phyloP scores from a whole-genome alignment of 768 basidiomycete species.

The Panus rudis region DNA sequence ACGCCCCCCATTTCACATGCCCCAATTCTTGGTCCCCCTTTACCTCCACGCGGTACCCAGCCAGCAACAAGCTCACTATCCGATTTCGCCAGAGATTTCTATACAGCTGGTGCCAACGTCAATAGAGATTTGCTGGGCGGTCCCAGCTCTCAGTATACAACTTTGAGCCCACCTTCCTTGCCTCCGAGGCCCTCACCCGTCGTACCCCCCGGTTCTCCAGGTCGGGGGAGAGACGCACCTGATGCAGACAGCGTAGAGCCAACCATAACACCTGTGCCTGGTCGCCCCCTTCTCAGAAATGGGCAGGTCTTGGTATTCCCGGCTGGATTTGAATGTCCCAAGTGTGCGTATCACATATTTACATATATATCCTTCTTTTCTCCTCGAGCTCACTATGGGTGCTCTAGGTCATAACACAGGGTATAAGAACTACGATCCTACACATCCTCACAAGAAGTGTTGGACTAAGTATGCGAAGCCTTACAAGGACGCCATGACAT shows the following conservation, averaged over 20 bases:
- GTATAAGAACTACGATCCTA: constrained; percentile 63
- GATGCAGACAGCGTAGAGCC: constrained; percentile 58
- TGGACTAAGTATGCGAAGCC: constrained; percentile 64
- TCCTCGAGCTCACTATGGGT: background rate
- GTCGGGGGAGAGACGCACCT: constrained; percentile 9
- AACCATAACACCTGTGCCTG: constrained; percentile 53
- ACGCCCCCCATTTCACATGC: constrained; percentile 12
- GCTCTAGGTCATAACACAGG: constrained; percentile 63
- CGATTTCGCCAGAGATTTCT: constrained; percentile 60
- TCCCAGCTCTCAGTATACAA: constrained; percentile 10
- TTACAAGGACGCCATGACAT: constrained; percentile 54
- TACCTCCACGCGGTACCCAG: background rate
- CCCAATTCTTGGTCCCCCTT: too few species aligned
- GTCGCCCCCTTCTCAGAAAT: constrained; percentile 57
- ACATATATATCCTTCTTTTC: background rate
- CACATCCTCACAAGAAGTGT: constrained; percentile 63
- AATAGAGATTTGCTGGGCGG: constrained; percentile 6
- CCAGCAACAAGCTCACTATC: constrained; percentile 24
- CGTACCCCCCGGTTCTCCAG: constrained; percentile 8
- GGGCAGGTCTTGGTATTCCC: constrained; percentile 70
- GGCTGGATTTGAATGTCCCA: constrained; percentile 48
- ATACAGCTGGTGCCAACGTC: constrained; percentile 36
- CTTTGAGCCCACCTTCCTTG: background rate
- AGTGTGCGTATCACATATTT: constrained; percentile 43
- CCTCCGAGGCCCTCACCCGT: constrained; percentile 1